Percentiles rank a stretch among this genome's conserved stretches.
Conservation (phyloP, 331 rosid species). For the Pyrus hybrid region DNA sequence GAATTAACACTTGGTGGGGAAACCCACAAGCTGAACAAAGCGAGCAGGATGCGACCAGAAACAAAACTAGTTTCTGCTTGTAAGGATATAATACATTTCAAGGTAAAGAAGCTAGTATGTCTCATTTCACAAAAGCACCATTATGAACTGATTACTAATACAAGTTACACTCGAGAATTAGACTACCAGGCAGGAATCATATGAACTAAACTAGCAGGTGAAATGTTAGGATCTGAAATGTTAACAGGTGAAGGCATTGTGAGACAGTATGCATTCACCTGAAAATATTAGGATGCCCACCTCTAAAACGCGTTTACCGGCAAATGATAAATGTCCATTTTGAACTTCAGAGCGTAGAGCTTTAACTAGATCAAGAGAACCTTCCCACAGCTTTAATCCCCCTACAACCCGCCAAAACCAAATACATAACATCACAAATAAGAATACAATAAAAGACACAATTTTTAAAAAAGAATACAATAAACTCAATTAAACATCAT, state of each 20-base stretch:
- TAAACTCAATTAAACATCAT: neutral
- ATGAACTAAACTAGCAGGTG: neutral
- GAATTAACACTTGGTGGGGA: neutral
- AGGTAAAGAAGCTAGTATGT: neutral
- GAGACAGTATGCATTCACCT: conserved; percentile 22
- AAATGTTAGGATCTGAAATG: neutral
- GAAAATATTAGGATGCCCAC: conserved; percentile 36
- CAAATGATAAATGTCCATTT: conserved; percentile 39
- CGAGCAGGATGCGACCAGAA: neutral
- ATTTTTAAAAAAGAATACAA: neutral
- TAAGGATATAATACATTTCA: neutral
- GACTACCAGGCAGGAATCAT: neutral
- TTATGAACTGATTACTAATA: neutral
- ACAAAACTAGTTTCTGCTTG: neutral
- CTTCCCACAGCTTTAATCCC: conserved; percentile 92
- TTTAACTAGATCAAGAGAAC: conserved; percentile 76
- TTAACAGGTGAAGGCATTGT: neutral
- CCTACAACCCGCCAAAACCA: conserved; percentile 35
- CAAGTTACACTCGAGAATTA: neutral
- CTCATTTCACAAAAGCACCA: neutral
- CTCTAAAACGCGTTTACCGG: conserved; percentile 74
- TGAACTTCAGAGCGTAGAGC: conserved; percentile 51
- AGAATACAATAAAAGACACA: neutral
- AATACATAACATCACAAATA: neutral
- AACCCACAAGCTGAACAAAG: neutral